These are phyloP conservation scores for Metarhizium rileyi DNA, from an alignment of 2,329 filamentous ascomycete genomes.

Conservation along the genomic window DNA sequence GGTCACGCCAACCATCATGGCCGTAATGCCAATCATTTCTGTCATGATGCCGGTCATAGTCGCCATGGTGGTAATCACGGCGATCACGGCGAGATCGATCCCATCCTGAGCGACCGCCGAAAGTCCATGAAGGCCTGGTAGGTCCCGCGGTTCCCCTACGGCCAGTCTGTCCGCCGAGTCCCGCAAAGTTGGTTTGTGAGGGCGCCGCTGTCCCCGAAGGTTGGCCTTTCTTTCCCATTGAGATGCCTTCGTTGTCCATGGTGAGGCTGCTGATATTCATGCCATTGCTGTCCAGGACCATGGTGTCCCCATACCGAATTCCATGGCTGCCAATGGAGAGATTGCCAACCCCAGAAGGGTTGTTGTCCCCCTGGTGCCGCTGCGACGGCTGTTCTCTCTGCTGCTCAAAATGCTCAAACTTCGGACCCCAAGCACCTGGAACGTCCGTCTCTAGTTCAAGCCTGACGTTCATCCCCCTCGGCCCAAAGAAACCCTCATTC, in stretches of 20 bases:
- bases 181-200: neutral
- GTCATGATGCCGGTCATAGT: conserved; percentile 11
- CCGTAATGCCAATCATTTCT: conserved; percentile 9
- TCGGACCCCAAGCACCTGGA: conserved; percentile 16
- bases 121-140: neutral
- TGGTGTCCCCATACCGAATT: conserved; percentile 30
- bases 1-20: neutral
- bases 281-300: conserved; percentile 35
- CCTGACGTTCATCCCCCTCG: conserved; percentile 35
- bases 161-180: neutral
- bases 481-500: conserved; percentile 47
- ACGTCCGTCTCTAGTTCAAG: conserved; percentile 16
- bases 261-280: conserved; percentile 36
- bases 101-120: conserved; percentile 1
- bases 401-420: conserved; percentile 12
- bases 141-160: neutral
- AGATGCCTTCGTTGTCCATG: conserved; percentile 31
- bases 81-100: conserved; percentile 8
- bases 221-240: conserved; percentile 6
- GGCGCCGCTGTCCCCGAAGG: neutral
- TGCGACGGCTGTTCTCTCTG: conserved; percentile 5
- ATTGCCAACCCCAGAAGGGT: conserved; percentile 15
- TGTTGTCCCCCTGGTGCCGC: conserved; percentile 6
- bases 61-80: neutral
- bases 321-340: conserved; percentile 34